Conservation (phyloP, 2,329 filamentous ascomycete species). For the Diaporthe humulicola region DNA sequence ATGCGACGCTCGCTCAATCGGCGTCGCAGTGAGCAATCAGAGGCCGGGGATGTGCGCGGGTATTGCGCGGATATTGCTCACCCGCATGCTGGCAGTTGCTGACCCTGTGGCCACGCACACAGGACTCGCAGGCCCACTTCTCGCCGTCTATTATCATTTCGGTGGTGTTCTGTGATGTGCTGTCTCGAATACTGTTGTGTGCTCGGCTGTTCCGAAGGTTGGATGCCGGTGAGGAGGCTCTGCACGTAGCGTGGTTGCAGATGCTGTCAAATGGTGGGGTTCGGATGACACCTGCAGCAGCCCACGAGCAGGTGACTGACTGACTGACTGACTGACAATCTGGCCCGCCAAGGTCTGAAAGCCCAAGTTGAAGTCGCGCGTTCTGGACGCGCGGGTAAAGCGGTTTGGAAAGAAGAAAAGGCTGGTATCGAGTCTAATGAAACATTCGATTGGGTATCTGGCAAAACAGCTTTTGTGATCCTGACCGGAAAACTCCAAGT, state of each 20-base stretch:
- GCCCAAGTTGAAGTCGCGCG: conserved; percentile 26
- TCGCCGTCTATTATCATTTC: conserved; percentile 91
- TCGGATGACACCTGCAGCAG: conserved; percentile 35
- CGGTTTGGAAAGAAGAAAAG: conserved; percentile 37
- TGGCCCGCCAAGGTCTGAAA: conserved; percentile 13
- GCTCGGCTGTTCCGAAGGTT: neutral
- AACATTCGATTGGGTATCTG: conserved; percentile 46
- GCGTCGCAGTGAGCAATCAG: conserved; percentile 8
- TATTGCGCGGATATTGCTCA: conserved; percentile 66
- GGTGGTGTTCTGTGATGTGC: conserved; percentile 28
- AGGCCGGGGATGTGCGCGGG: conserved; percentile 37
- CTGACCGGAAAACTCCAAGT: conserved; percentile 44
- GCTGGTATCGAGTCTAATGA: conserved; percentile 42
- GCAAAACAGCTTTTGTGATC: conserved; percentile 43
- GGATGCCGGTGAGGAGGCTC: conserved; percentile 6
- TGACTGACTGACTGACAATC: neutral
- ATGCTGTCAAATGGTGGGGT: conserved; percentile 34
- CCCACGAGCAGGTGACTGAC: conserved; percentile 26
- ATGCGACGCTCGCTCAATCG: conserved; percentile 25
- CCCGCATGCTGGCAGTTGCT: conserved; percentile 98
- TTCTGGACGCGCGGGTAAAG: conserved; percentile 1
- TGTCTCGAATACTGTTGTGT: neutral
- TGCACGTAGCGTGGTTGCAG: conserved; percentile 31
- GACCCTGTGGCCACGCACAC: conserved; percentile 97
- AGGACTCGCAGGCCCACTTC: conserved; percentile 98